Base-by-base conservation (phyloP, 2,329 filamentous ascomycete genomes). In the Aspergillus piperis region DNA sequence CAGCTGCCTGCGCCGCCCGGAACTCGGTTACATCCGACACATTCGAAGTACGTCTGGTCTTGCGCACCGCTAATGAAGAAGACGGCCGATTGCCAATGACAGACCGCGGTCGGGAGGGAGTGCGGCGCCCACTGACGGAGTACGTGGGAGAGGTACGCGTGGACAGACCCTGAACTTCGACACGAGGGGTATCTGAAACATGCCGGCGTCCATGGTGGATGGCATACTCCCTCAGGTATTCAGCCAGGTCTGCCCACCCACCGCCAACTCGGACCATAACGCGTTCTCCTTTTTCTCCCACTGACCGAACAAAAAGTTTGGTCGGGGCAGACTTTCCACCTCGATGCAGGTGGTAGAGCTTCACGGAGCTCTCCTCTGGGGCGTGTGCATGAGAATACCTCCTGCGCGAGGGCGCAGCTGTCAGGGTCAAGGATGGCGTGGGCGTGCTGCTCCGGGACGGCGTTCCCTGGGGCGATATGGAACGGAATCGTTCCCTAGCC, bases 261-360 rank as follows among this genome's bases (percentile, higher is more conserved):
- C 95, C 95, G 11, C 95, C 95, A 11, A 99, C 94, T 38, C 95
- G 90, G 7, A 99, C 95, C 95, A 99, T 98, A 62, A 98, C 92
- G 54, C 95, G 88, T 75, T 98, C 92, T 15, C 91, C 91, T 59
- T 87, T 84, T 74, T 96, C 92, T 53, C 95, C 95, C 2, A 99
- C 93, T 1, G 92, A 88, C 15, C 95, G 90, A 55, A 99, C 93
- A 70, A 96, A 96, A 5, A 99, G 85, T 77, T 97, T 98, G 72
- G 97, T 93, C 0, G 95, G 95, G 11, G 91, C 86, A 65, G 95
- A 89, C 59, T 91, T 91, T 38, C 89, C 92, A 17, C 90, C 88
- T 51, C 92, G 87, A 13, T 91, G 92, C 39, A 99, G 84, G 76
- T 98, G 93, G 70, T 98, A 99, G 2, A 97, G 83, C 74, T 93